A percentile compares a stretch with the other conserved stretches of the same genome.
phyloP scores from a whole-genome alignment of 2,329 filamentous ascomycete genomes.

The Magnaporthiopsis rhizophila region DNA sequence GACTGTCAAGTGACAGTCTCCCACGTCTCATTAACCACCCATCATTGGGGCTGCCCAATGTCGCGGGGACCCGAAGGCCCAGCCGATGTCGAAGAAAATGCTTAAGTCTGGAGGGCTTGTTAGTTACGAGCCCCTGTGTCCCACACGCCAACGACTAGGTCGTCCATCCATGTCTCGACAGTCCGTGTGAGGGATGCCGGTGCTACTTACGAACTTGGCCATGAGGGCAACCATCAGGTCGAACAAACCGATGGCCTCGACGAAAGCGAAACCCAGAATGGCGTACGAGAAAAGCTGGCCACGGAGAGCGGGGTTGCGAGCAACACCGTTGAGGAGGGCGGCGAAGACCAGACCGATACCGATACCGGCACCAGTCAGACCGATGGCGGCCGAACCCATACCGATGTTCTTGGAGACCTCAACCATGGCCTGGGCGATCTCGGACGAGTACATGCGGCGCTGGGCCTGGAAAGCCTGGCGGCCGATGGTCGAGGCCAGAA shows the following conservation, averaged over 20 bases:
- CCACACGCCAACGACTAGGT: background rate
- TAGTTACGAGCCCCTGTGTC: background rate
- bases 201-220: constrained; percentile 71
- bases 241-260: constrained; percentile 54
- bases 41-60: constrained; percentile 7
- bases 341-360: constrained; percentile 95
- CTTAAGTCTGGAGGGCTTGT: constrained; percentile 18
- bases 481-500: constrained; percentile 54
- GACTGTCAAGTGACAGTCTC: constrained; percentile 6
- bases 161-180: background rate
- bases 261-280: constrained; percentile 57
- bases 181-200: background rate
- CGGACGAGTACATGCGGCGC: constrained; percentile 74
- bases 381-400: constrained; percentile 84
- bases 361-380: constrained; percentile 88
- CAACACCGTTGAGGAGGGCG: constrained; percentile 79
- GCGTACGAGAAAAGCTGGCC: constrained; percentile 76
- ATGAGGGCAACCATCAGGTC: constrained; percentile 79
- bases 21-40: constrained; percentile 9
- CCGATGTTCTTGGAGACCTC: constrained; percentile 86
- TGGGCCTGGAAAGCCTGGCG: constrained; percentile 47
- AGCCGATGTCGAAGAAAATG: constrained; percentile 10
- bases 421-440: constrained; percentile 82
- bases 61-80: constrained; percentile 3
- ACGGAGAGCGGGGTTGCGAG: constrained; percentile 90